Base-by-base conservation (phyloP, 2,329 filamentous ascomycete genomes). In the Arachnomyces sp. region DNA sequence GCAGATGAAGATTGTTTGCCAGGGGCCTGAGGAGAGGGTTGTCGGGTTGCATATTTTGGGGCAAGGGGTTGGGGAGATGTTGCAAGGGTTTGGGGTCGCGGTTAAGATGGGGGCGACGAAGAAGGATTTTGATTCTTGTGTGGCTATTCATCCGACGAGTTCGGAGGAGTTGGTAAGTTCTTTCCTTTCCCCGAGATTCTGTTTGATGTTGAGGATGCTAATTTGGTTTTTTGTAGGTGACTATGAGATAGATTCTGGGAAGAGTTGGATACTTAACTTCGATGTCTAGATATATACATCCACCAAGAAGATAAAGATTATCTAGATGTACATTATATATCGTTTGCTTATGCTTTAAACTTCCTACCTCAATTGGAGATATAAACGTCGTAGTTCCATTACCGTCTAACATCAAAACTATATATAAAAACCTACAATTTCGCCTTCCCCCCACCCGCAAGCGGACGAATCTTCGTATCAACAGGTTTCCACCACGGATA, bases 31-130 rank as follows among this genome's bases (percentile, higher is more conserved):
- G 32, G 70, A 73, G 57, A 71, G 68, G 53, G 59, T 74, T 30
- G 69, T 73, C 15, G 71, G 70, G 11, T 42, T 74, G 45, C 71
- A 73, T 50, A 68, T 73, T 40, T 49, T 75, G 48, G 56, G 72
- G 48, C 53, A 69, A 28, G 58, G 61, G 9, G 60, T 69, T 43
- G 57, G 69, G 50, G 75, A 88, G 73, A 82, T 87, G 78, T 69
- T 86, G 53, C 77, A 88, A 64, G 77, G 84, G 48, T 85, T 88
- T 58, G 83, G 80, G 36, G 81, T 87, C 15, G 83, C 82, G 12
- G 64, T 87, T 51, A 86, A 84, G 74, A 86, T 87, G 83, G 83
- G 83, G 33, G 83, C 83, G 28, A 86, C 78, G 40, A 87, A 87
- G 76, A 74, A 74, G 50, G 80, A 86, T 60, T 84, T 87, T 61